A percentile compares a stretch with the other conserved stretches of the same genome.
phyloP scores from a whole-genome alignment of 2,329 filamentous ascomycete species.

The Phyllosticta citriasiana region DNA sequence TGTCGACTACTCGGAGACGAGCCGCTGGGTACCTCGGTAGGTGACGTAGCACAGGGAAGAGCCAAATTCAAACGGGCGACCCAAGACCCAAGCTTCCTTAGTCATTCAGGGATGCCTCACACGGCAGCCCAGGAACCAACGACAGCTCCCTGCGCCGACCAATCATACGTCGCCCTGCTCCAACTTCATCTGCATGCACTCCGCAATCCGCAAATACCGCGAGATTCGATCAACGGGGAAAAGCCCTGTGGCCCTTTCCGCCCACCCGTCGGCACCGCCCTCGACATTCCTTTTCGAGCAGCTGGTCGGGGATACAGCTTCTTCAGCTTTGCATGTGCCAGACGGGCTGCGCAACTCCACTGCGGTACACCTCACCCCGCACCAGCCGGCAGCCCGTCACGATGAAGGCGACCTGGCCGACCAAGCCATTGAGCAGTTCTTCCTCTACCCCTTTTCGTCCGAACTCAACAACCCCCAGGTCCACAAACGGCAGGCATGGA shows the following conservation, averaged over 20 bases:
- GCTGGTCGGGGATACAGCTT: neutral
- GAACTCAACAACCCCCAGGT: neutral
- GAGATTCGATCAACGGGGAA: neutral
- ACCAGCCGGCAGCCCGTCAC: neutral
- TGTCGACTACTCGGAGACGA: neutral
- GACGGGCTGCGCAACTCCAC: neutral
- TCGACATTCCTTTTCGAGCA: neutral
- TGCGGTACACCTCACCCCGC: neutral
- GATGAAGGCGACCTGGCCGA: neutral
- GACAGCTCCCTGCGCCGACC: neutral
- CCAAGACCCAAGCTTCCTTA: neutral
- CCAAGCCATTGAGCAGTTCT: neutral
- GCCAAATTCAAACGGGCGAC: neutral
- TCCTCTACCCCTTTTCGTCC: neutral
- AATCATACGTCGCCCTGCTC: neutral
- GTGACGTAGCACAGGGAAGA: neutral
- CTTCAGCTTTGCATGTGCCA: neutral
- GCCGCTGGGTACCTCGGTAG: neutral
- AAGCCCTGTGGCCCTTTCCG: neutral
- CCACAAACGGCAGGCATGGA: neutral
- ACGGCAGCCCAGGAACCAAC: neutral
- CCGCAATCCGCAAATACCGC: neutral
- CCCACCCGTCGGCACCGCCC: neutral
- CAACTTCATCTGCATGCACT: neutral
- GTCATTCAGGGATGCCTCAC: neutral